Evolutionary conservation across 106 monocot species (phyloP).

Genomic region (Apostasia ramifera): DNA sequence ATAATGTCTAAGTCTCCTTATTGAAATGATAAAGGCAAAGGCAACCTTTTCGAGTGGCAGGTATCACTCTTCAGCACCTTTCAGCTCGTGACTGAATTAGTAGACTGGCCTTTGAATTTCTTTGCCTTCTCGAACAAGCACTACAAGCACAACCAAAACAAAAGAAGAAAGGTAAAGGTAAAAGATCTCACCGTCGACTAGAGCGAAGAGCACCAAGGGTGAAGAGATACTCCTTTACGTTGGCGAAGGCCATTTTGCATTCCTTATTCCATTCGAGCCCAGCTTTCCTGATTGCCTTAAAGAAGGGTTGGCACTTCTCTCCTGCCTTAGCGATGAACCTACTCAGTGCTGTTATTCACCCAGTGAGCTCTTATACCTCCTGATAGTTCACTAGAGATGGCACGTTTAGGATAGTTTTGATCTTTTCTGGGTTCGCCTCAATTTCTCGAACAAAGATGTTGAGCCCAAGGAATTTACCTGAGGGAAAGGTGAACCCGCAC

Average conservation of each 20-base stretch:
- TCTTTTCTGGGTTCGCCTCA: not conserved
- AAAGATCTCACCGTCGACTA: not conserved
- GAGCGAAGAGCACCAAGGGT: not conserved
- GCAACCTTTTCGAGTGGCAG: too few relatives aligned
- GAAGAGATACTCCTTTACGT: not conserved
- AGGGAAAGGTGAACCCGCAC: not conserved
- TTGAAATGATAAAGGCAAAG: not conserved
- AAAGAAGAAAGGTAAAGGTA: not conserved
- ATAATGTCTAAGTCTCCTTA: not conserved
- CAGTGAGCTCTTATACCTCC: too few relatives aligned
- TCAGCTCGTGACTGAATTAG: not conserved
- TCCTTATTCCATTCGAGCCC: not conserved
- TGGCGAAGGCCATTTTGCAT: not conserved
- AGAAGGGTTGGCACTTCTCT: not conserved
- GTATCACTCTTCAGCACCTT: not conserved
- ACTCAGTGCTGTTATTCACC: too few relatives aligned
- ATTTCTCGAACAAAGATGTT: not conserved
- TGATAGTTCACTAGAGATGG: not conserved
- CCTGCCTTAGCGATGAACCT: too few relatives aligned
- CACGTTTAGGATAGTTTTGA: not conserved
- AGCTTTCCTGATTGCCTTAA: not conserved
- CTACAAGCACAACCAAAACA: not conserved
- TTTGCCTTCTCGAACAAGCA: not conserved
- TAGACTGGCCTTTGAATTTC: not conserved
- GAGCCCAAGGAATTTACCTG: not conserved